Percentiles rank a stretch among this genome's conserved stretches.
phyloP scores from a whole-genome alignment of 306 rosid genomes.

The Hippophae tibetana region DNA sequence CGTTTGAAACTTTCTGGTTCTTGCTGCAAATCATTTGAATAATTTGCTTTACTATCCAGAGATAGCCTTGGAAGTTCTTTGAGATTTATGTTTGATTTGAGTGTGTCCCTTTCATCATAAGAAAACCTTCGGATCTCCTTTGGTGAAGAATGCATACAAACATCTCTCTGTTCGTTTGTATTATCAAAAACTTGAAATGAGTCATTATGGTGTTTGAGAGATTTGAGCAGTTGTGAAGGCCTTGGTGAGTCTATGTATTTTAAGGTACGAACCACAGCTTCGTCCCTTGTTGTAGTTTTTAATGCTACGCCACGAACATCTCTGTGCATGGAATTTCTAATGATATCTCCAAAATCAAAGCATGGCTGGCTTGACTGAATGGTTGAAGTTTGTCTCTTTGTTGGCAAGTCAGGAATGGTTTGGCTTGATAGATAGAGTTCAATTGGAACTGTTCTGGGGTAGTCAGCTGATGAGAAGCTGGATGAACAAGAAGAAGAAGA shows the following conservation, averaged over 20 bases:
- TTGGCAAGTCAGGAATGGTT: constrained; percentile 16
- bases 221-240: constrained; percentile 36
- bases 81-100: constrained; percentile 41
- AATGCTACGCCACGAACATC: constrained; percentile 43
- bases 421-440: constrained; percentile 8
- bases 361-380: constrained; percentile 21
- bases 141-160: constrained; percentile 6
- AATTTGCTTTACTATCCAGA: constrained; percentile 63
- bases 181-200: constrained; percentile 14
- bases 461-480: too few species aligned
- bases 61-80: constrained; percentile 84
- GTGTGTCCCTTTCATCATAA: constrained; percentile 54
- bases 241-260: constrained; percentile 72
- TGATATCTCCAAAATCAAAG: constrained; percentile 29
- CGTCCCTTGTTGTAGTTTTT: constrained; percentile 38
- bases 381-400: constrained; percentile 25
- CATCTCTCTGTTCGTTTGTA: constrained; percentile 23
- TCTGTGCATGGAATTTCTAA: constrained; percentile 48
- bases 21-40: constrained; percentile 22
- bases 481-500: too few species aligned
- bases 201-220: constrained; percentile 29
- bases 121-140: constrained; percentile 50
- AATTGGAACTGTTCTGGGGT: too few species aligned
- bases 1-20: constrained; percentile 46
- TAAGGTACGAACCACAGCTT: constrained; percentile 33